Base-by-base conservation (phyloP, 345 rosid genomes). In the Raphanus raphanistrum region DNA sequence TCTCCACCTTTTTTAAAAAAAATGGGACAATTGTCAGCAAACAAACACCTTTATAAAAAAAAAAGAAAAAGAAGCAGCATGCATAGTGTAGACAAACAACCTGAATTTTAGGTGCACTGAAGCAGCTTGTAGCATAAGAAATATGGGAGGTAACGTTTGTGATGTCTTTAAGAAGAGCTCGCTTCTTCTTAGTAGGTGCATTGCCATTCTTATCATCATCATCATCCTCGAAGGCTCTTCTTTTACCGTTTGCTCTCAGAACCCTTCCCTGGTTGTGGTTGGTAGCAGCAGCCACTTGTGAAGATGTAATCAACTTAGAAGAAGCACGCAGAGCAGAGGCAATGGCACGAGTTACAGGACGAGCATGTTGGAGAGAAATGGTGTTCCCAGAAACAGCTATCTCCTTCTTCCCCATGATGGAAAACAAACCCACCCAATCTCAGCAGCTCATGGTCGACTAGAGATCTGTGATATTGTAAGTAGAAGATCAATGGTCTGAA, bases 161-260 rank as follows among this genome's bases (percentile, higher is more conserved):
- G 72, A 91, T 84, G 79, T 93, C 96, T 73, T 82, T 84, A 73
- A 93, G 91, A 74, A 84, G 85, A 25, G 92, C 88, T 82, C 89
- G 45, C 45, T 38, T 38, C 45, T 38, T 87, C 82, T 84, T 90
- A 86, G 88, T 90, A 73, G 78, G 61, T 60, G 72, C 81, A 72
- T 62, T 79, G 60, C 69, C 16, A 66, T 63, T 86, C 79, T 82
- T 87, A 71, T 85, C 12, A 38, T 38, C 45, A 8, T 33, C 89
- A 63, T 21, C 21, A 21, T 21, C 21, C 21, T 82, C 93, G 74
- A 70, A 83, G 76, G 87, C 84, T 73, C 87, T 17, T 80, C 90
- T 81, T 87, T 86, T 86, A 26, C 77, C 8, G 65, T 80, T 87
- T 79, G 41, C 73, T 81, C 60, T 82, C 60, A 57, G 71, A 83